A percentile compares a stretch with the other conserved stretches of the same genome.
These are phyloP conservation scores for Phytophthora parvispora DNA, from an alignment of 352 stramenopile species.

Conservation along the genomic window DNA sequence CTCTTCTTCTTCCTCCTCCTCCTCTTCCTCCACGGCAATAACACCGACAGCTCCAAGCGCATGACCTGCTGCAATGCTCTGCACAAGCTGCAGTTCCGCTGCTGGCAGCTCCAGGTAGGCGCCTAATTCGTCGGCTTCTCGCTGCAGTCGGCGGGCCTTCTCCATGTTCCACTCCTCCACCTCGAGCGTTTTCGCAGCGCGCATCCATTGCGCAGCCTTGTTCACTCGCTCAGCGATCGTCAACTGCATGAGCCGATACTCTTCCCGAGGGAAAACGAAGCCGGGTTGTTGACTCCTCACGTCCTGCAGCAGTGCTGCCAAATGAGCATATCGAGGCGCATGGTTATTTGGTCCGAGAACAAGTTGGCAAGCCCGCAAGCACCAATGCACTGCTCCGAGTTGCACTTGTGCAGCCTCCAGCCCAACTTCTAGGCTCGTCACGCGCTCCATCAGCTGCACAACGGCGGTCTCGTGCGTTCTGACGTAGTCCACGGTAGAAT, in stretches of 20 bases:
- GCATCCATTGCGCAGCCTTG: conserved; percentile 72
- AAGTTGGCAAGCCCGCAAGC: conserved; percentile 72
- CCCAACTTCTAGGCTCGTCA: conserved; percentile 68
- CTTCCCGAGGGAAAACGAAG: conserved; percentile 67
- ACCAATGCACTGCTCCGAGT: conserved; percentile 83
- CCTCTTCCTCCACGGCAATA: conserved; percentile 23
- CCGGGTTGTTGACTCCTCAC: conserved; percentile 44
- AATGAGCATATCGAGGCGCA: conserved; percentile 73
- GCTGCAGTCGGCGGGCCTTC: conserved; percentile 51
- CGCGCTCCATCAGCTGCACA: conserved; percentile 64
- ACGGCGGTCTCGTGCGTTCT: conserved; percentile 27
- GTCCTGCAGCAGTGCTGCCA: conserved; percentile 77
- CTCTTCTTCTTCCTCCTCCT: conserved; percentile 33
- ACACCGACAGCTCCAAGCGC: neutral
- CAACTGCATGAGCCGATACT: conserved; percentile 78
- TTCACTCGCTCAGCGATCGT: conserved; percentile 77
- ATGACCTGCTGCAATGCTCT: conserved; percentile 37
- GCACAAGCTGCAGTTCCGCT: conserved; percentile 73
- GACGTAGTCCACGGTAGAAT: conserved; percentile 52
- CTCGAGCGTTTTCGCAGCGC: conserved; percentile 71
- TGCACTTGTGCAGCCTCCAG: conserved; percentile 61
- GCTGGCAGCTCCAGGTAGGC: conserved; percentile 75
- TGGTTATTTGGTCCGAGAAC: conserved; percentile 54
- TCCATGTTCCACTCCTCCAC: conserved; percentile 78
- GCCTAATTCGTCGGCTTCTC: conserved; percentile 60